A percentile compares a stretch with the other conserved stretches of the same genome.
Evolutionary conservation across 2,329 filamentous ascomycete species (phyloP).

Genomic region (Ophiostoma pallidulum): DNA sequence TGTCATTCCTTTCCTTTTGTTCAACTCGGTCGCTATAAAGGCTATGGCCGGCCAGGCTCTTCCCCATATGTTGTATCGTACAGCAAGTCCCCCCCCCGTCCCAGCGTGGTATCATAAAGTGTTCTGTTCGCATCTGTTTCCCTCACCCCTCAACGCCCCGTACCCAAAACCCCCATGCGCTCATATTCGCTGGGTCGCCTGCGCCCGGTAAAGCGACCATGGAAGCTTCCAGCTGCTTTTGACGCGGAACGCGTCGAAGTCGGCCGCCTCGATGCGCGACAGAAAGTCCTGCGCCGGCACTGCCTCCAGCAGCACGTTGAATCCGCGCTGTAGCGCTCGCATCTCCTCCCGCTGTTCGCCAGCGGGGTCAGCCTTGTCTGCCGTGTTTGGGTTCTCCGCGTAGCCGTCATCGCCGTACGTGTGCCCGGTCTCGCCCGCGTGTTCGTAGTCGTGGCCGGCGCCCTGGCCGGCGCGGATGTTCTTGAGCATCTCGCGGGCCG

Average conservation of each 20-base stretch:
- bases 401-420: conserved; percentile 31
- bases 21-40: no score
- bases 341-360: conserved; percentile 34
- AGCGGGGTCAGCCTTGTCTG: no score
- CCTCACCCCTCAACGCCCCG: no score
- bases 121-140: no score
- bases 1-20: no score
- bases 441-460: conserved; percentile 81
- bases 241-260: conserved; percentile 74
- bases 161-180: no score
- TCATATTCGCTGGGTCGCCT: conserved; percentile 40
- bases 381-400: no score
- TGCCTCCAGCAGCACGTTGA: conserved; percentile 73
- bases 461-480: conserved; percentile 64
- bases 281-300: conserved; percentile 72
- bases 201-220: conserved; percentile 56
- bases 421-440: conserved; percentile 66
- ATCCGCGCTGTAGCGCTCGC: conserved; percentile 48
- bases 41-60: no score
- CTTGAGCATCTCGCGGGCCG: conserved; percentile 81
- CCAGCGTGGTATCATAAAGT: no score
- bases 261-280: conserved; percentile 61
- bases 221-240: conserved; percentile 72
- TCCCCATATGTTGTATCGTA: no score
- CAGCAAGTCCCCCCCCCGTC: no score